These are phyloP conservation scores for Trichoderma orchidacearum DNA, from an alignment of 495 filamentous ascomycete genomes.

Conservation along the genomic window DNA sequence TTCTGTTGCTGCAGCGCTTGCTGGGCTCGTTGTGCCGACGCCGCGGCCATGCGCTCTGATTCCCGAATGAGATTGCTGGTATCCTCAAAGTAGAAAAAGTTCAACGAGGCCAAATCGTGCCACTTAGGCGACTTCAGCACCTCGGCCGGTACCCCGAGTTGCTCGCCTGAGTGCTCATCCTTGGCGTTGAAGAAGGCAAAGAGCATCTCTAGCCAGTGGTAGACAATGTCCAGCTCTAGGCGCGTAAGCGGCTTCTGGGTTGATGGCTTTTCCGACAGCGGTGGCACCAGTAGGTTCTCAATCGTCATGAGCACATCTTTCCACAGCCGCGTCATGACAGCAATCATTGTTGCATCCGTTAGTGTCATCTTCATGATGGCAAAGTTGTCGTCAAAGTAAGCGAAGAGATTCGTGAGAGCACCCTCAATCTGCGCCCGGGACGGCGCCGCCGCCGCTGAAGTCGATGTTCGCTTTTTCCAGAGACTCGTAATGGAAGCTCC, in stretches of 20 bases:
- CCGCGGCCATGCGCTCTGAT: constrained; percentile 87
- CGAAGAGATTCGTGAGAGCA: constrained; percentile 78
- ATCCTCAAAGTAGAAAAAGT: constrained; percentile 96
- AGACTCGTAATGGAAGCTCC: constrained; percentile 71
- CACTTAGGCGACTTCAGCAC: constrained; percentile 95
- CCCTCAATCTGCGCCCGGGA: constrained; percentile 52
- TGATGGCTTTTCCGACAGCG: constrained; percentile 89
- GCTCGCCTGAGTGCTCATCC: constrained; percentile 71
- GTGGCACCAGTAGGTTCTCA: constrained; percentile 82
- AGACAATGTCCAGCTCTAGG: constrained; percentile 88
- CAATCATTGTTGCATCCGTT: constrained; percentile 83
- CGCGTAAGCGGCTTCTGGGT: constrained; percentile 74
- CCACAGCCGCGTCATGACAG: constrained; percentile 97
- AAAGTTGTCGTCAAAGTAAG: constrained; percentile 98
- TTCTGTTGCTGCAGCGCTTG: constrained; percentile 31
- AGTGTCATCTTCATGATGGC: constrained; percentile 96
- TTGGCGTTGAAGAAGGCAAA: constrained; percentile 90
- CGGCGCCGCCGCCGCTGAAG: constrained; percentile 42
- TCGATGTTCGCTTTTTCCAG: constrained; percentile 45
- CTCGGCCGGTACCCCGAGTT: constrained; percentile 75
- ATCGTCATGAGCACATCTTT: constrained; percentile 92
- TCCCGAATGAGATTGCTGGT: constrained; percentile 86
- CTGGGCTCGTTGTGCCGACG: constrained; percentile 66
- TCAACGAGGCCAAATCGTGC: constrained; percentile 86
- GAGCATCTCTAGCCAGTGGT: constrained; percentile 85